Conservation (phyloP, 2,329 filamentous ascomycete genomes). For the Sphaerulina populicola region DNA sequence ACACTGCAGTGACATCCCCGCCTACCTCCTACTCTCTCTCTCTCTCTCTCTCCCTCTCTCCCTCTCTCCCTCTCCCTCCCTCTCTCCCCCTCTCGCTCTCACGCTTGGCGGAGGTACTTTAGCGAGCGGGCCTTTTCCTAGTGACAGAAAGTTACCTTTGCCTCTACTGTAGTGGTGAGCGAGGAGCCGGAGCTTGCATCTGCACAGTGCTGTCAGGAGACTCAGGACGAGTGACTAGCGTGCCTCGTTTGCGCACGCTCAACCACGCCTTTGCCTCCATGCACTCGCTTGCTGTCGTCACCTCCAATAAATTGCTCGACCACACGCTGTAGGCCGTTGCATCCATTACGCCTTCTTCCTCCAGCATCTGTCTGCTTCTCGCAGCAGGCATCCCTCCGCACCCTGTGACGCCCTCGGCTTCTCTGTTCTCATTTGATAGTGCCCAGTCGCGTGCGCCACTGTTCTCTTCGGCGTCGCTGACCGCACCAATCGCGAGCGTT, state of each 20-base stretch:
- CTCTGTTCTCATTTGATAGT: not conserved
- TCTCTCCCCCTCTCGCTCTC: too few species aligned
- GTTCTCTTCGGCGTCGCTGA: not conserved
- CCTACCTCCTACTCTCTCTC: too few species aligned
- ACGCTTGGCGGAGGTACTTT: not conserved
- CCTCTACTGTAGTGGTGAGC: too few species aligned
- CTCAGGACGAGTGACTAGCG: not conserved
- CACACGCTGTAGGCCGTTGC: not conserved
- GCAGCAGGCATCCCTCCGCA: not conserved
- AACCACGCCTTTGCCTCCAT: not conserved
- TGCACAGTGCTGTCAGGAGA: not conserved
- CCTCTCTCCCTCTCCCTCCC: too few species aligned
- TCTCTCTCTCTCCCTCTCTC: too few species aligned
- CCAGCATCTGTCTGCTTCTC: not conserved
- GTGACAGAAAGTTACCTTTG: not conserved
- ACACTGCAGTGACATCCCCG: too few species aligned
- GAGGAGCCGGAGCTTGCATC: not conserved
- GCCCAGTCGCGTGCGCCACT: slow-evolving; percentile 13
- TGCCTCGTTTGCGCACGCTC: not conserved
- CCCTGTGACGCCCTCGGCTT: not conserved
- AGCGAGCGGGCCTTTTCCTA: not conserved
- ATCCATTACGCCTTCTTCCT: not conserved
- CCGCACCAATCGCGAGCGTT: slow-evolving; percentile 2
- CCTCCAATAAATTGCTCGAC: not conserved
- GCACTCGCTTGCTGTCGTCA: not conserved